Evolutionary conservation across 78 protist species (phyloP).

Genomic region (Andalucia godoyi): DNA sequence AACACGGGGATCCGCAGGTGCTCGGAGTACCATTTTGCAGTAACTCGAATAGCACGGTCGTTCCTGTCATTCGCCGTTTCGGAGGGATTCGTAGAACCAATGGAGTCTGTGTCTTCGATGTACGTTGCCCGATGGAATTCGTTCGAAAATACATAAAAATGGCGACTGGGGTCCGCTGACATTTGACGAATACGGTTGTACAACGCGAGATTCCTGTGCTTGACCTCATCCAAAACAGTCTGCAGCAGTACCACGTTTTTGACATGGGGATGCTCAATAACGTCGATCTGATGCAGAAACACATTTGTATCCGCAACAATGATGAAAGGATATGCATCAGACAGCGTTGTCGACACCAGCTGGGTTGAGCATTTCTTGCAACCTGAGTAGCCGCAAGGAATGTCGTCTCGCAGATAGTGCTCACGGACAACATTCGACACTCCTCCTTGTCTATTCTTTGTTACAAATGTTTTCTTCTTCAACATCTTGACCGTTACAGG

Average conservation of each 20-base stretch:
- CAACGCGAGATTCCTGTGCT: slow-evolving; percentile 19
- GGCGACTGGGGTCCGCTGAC: slow-evolving; percentile 1
- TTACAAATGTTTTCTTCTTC: slow-evolving; percentile 10
- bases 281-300: slow-evolving; percentile 65
- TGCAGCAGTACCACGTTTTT: slow-evolving; percentile 43
- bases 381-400: slow-evolving; percentile 42
- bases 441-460: slow-evolving; percentile 22
- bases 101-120: too few relatives aligned
- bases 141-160: slow-evolving; percentile 59
- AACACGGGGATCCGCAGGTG: slow-evolving; percentile 32
- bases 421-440: slow-evolving; percentile 51
- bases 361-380: slow-evolving; percentile 21
- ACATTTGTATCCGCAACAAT: slow-evolving; percentile 64
- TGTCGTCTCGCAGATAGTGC: slow-evolving; percentile 70
- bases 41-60: slow-evolving; percentile 54
- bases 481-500: neutral
- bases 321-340: neutral
- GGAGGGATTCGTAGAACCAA: neutral
- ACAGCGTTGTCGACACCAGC: neutral
- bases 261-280: slow-evolving; percentile 44
- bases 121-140: slow-evolving; percentile 51
- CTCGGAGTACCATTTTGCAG: slow-evolving; percentile 45
- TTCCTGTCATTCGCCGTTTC: slow-evolving; percentile 75
- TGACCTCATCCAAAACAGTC: slow-evolving; percentile 67
- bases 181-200: slow-evolving; percentile 36